A percentile compares a stretch with the other conserved stretches of the same genome.
Evolutionary conservation across 768 basidiomycete genomes (phyloP).

Genomic region (Chalciporus pseudorubinellus): DNA sequence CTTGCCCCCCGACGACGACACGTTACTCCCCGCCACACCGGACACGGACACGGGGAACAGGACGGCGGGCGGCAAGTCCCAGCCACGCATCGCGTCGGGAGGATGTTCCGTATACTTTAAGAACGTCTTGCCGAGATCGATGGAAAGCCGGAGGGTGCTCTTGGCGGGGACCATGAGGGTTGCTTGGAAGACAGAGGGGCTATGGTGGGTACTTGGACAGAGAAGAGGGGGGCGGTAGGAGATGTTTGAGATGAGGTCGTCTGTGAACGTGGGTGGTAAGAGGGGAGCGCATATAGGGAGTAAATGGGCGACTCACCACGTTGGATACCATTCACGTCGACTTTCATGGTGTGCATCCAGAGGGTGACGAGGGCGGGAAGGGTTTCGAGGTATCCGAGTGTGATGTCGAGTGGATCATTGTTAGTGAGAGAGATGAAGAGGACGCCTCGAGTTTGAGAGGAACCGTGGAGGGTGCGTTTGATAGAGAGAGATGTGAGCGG

Average conservation of each 20-base stretch:
- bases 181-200: conserved; percentile 71
- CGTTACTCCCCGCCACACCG: not conserved
- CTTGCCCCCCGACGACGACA: conserved; percentile 2
- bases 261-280: conserved; percentile 33
- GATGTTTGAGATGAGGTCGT: conserved; percentile 61
- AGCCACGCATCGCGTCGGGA: conserved; percentile 92
- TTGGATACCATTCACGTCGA: conserved; percentile 44
- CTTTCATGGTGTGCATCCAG: conserved; percentile 75
- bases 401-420: conserved; percentile 43
- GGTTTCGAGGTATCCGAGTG: conserved; percentile 73
- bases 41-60: conserved; percentile 40
- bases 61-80: conserved; percentile 90
- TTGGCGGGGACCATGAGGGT: conserved; percentile 66
- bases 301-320: conserved; percentile 41
- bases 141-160: conserved; percentile 58
- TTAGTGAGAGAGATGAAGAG: conserved; percentile 71
- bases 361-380: conserved; percentile 93
- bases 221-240: conserved; percentile 49
- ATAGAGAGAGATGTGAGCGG: conserved; percentile 54
- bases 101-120: conserved; percentile 94
- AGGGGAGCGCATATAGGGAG: not conserved
- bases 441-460: conserved; percentile 72
- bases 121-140: conserved; percentile 82
- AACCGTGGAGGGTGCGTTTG: conserved; percentile 70
- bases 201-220: conserved; percentile 16